A percentile compares a stretch with the other conserved stretches of the same genome.
phyloP scores from a whole-genome alignment of 208 protist genomes.

The Leishmania martiniquensis region DNA sequence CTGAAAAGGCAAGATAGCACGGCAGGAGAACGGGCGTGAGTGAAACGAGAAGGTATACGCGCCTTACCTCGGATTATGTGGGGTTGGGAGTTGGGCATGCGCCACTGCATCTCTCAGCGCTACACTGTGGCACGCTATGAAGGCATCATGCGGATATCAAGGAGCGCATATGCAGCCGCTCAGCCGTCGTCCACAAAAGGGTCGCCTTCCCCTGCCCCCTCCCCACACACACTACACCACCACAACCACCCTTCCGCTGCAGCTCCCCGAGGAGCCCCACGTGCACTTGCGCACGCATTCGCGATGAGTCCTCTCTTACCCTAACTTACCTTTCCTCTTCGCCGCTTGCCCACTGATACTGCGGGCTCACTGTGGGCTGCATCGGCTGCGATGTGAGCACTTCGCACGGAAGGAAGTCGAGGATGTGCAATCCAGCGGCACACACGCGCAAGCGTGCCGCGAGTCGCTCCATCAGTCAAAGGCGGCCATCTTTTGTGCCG shows the following conservation, averaged over 20 bases:
- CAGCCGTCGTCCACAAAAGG: background rate
- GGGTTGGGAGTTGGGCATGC: background rate
- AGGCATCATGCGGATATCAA: background rate
- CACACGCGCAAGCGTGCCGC: background rate
- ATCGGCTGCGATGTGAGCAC: background rate
- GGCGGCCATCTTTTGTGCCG: slow-evolving; percentile 5
- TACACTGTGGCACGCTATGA: background rate
- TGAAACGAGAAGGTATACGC: background rate
- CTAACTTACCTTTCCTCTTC: background rate
- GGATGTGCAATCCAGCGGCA: background rate
- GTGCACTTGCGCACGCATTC: background rate
- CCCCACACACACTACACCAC: no score
- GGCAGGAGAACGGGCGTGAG: background rate
- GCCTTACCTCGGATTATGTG: background rate
- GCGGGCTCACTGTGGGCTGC: background rate
- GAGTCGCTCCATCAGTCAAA: background rate
- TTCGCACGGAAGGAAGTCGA: background rate
- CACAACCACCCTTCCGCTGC: background rate
- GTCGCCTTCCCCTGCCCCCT: background rate
- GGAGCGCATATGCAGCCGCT: background rate
- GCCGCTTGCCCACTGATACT: background rate
- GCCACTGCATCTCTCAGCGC: background rate
- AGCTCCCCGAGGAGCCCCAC: background rate
- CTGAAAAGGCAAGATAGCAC: background rate
- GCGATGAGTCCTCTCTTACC: background rate